Evolutionary conservation across 371 early-diverging fungal genomes (phyloP), one percentile per base, ranked within the genome.

Genomic region (Saksenaea vasiformis): DNA sequence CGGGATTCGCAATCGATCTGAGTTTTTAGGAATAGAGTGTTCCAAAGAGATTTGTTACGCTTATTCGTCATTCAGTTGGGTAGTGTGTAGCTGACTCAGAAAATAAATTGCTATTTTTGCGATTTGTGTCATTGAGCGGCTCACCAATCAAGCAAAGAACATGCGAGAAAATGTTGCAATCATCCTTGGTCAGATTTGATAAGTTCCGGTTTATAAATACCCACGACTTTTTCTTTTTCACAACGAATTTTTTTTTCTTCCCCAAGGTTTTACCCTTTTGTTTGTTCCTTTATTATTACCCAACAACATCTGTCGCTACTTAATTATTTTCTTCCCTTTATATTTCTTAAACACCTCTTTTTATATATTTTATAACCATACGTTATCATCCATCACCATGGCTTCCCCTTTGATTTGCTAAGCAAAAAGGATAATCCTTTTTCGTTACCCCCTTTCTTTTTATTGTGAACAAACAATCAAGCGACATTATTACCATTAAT

Each of bases 391-490:
- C 4, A 31, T 22, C 51, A 47, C 17, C 7, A 47, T 47, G 51
- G 17, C 51, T 47, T 22, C 22, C 51, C 51, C 51, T 19, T 22
- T 22, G 22, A 47, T 22, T 47, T 47, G 51, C 51, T 47, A 47
- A 47, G 10, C 51, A 47, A 47, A 47, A 47, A 22, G 51, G 22
- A 47, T n/a, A 47, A 47, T 22, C 22, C 22, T 47, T 22, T 22
- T 47, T 47, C 22, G n/a, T 22, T 47, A 22, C n/a, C 51, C 51
- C 51, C 51, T 2, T 19, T 47, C 22, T 47, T 47, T 47, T 47
- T 47, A n/a, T 14, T n/a, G n/a, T 47, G 51, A 47, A 47, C 51
- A 47, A 47, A 47, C 51, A 47, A 47, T 22, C n/a, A 47, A 44
- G 51, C 51, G 51, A 47, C 26, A 19, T 22, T 19, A 47, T 22